These are phyloP conservation scores for Triticum dicoccoides DNA, from an alignment of 176 grass and related monocot genomes.

Conservation along the genomic window DNA sequence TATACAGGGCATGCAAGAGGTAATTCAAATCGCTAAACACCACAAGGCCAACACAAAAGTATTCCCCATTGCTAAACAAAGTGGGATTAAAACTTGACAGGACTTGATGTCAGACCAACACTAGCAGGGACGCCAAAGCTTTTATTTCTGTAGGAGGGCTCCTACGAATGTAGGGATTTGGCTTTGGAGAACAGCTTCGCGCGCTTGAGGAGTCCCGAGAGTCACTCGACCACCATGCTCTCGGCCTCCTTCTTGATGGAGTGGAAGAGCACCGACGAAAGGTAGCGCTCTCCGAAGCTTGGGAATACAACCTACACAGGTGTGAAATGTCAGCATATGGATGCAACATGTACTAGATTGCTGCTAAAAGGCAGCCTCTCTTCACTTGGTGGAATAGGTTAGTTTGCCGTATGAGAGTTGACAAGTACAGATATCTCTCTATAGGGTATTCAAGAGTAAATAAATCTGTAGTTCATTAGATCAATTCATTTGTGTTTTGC, in stretches of 20 bases:
- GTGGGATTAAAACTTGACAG: neutral
- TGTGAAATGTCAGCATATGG: neutral
- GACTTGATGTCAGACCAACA: neutral
- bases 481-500: neutral
- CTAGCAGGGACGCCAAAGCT: neutral
- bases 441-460: neutral
- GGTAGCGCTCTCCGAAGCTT: conserved; percentile 66
- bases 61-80: conserved; percentile 14
- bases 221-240: conserved; percentile 55
- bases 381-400: neutral
- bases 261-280: conserved; percentile 58
- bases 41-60: neutral
- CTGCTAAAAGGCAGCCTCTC: neutral
- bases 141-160: conserved; percentile 25
- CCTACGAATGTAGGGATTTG: neutral
- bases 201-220: neutral
- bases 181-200: neutral
- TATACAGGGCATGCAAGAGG: conserved; percentile 1
- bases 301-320: conserved; percentile 49
- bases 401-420: neutral
- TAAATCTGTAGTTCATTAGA: neutral
- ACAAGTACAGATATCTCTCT: neutral
- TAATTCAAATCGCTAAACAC: conserved; percentile 2
- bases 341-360: neutral
- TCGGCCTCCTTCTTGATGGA: conserved; percentile 66